phyloP scores from a whole-genome alignment of 2,329 filamentous ascomycete genomes.

The Penicillium italicum region DNA sequence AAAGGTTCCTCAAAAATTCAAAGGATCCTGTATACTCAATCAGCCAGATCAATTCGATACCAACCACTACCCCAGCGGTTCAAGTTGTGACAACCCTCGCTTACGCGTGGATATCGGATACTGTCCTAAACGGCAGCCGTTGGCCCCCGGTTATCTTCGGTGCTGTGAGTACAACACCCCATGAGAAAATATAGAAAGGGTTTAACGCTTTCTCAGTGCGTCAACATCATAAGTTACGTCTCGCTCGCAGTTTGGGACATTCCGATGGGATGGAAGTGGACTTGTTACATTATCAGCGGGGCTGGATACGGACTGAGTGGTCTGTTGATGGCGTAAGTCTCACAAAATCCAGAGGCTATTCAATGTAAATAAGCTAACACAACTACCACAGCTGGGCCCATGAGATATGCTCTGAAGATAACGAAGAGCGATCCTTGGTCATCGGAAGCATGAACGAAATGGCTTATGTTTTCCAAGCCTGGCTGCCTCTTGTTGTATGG shows the following conservation, averaged over 20 bases:
- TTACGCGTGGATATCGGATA: slow-evolving; percentile 64
- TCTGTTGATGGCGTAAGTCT: slow-evolving; percentile 48
- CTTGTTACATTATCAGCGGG: slow-evolving; percentile 56
- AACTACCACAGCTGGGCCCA: slow-evolving; percentile 47
- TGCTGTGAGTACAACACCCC: slow-evolving; percentile 47
- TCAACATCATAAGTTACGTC: slow-evolving; percentile 45
- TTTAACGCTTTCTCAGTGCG: slow-evolving; percentile 13
- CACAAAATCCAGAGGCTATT: background rate
- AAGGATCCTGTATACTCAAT: slow-evolving; percentile 46
- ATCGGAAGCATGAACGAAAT: slow-evolving; percentile 66
- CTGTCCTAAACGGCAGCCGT: slow-evolving; percentile 54
- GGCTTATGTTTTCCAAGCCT: slow-evolving; percentile 66
- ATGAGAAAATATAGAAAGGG: slow-evolving; percentile 6
- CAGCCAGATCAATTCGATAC: slow-evolving; percentile 50
- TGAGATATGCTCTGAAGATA: slow-evolving; percentile 54
- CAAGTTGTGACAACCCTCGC: slow-evolving; percentile 58
- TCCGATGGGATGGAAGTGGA: slow-evolving; percentile 58
- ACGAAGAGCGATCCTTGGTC: slow-evolving; percentile 65
- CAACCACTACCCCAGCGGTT: slow-evolving; percentile 57
- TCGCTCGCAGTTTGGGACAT: slow-evolving; percentile 51
- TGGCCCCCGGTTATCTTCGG: slow-evolving; percentile 64
- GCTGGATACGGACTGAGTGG: slow-evolving; percentile 48
- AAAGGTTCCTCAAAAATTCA: slow-evolving; percentile 31
- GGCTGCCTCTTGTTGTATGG: slow-evolving; percentile 65
- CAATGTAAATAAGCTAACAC: slow-evolving; percentile 1